Conservation (phyloP, 2,329 filamentous ascomycete genomes). For the Exophiala spinifera region DNA sequence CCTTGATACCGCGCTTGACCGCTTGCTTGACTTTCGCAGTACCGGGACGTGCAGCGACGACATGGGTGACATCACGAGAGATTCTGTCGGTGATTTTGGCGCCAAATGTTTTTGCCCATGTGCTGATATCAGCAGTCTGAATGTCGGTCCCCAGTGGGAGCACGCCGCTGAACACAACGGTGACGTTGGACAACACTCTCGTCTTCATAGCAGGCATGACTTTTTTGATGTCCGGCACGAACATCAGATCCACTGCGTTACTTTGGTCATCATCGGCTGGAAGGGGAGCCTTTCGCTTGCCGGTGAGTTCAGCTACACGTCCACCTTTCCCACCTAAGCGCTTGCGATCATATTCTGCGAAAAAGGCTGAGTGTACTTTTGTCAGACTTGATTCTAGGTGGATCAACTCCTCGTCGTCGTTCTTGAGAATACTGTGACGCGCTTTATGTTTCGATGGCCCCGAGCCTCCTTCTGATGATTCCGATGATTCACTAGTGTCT, state of each 20-base stretch:
- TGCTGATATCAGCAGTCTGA: slow-evolving; percentile 76
- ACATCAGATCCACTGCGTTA: slow-evolving; percentile 45
- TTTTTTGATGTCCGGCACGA: slow-evolving; percentile 78
- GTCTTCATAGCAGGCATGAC: slow-evolving; percentile 82
- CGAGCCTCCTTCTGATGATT: slow-evolving; percentile 30
- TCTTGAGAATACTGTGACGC: slow-evolving; percentile 75
- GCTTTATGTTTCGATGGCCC: slow-evolving; percentile 40
- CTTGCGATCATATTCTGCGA: slow-evolving; percentile 70
- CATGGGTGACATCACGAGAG: slow-evolving; percentile 47
- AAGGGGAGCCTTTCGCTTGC: slow-evolving; percentile 28
- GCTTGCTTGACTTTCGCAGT: slow-evolving; percentile 91
- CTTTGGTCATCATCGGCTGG: slow-evolving; percentile 18
- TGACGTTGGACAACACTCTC: slow-evolving; percentile 68
- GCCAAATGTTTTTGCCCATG: slow-evolving; percentile 84
- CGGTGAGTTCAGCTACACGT: slow-evolving; percentile 38
- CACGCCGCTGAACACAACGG: slow-evolving; percentile 85
- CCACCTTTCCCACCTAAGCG: slow-evolving; percentile 38
- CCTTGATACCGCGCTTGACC: slow-evolving; percentile 76
- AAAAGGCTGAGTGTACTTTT: slow-evolving; percentile 75
- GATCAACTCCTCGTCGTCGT: slow-evolving; percentile 80
- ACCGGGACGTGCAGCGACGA: slow-evolving; percentile 59
- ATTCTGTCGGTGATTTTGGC: slow-evolving; percentile 55
- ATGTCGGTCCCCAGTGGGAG: slow-evolving; percentile 79
- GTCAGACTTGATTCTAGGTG: slow-evolving; percentile 74
- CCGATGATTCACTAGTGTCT: slow-evolving; percentile 34